Base-by-base conservation (phyloP, 1,139 yeast genomes). In the Scheffersomyces lignicola region DNA sequence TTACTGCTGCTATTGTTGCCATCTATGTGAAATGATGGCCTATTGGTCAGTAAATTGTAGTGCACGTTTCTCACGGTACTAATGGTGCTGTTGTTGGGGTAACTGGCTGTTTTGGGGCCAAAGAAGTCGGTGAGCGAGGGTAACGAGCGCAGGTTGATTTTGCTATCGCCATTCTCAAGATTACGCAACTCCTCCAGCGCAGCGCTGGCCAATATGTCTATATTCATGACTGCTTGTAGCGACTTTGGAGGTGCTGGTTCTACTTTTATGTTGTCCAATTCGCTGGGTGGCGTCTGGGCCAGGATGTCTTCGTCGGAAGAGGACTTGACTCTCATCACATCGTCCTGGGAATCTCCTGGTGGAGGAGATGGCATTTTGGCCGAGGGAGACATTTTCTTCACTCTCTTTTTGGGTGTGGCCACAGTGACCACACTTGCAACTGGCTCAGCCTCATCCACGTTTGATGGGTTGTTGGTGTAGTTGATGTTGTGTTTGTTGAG, bases 171-270 rank as follows among this genome's bases (percentile, higher is more conserved):
- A n/a, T 26, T 22, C 48, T 76, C 80, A 39, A 80, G 50, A 40
- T 70, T 63, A 35, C 65, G 83, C 37, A 86, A 68, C 54, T 85
- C 92, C 52, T 84, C 85, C 5, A 89, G 76, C 1, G 95, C 95
- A 3, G 95, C 94, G 17, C 83, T 76, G 3, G 94, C 95, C 41
- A 86, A 62, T 3, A 84, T 72, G 54, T 85, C 85, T 56, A 86
- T 85, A 58, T 78, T 71, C 35, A 73, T 69, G 15, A 46, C 44
- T n/a, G 43, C 41, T 22, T 41, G 34, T 24, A 41, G 34, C 25
- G 39, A 43, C 9, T 32, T 29, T 32, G 28, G 21, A 22, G 28
- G 18, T 21, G 24, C 23, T 32, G 35, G 6, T 31, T 35, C 16
- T 26, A 31, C 28, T 25, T 25, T 25, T 7, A 25, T 11, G 10